Evolutionary conservation across 441 rosid species (phyloP), one percentile per base, ranked within the genome.

Genomic region (Eutrema salsugineum): DNA sequence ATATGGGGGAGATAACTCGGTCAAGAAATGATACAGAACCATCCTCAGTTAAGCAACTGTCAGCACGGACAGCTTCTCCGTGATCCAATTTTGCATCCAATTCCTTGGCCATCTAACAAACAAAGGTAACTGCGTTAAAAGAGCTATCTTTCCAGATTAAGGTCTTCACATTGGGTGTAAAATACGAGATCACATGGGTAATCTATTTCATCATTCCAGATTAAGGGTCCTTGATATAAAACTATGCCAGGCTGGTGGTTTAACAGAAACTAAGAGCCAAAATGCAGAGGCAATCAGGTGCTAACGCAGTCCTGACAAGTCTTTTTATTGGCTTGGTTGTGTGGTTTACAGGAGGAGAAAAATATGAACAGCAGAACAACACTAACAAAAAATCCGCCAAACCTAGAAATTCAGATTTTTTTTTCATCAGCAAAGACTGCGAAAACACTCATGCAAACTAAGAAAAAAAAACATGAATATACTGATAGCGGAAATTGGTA

Each of bases 51-150:
- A 3, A 53, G 81, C 98, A 93, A 81, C 94, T 96, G 39, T 68
- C 35, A 72, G 98, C 88, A 71, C 11, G 80, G 79, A 54, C 61
- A 75, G 97, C 98, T 82, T 85, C 97, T 73, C 88, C 91, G 79
- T 87, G 99, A 81, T 96, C 99, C 84, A 96, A 73, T 76, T 64
- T 84, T 46, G 88, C 97, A 86, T 96, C 99, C 88, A 96, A 81
- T 71, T 96, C 98, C 78, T 87, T 93, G 47, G 99, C 99, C 99
- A 96, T 93, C 99, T 96, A 83, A 67, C 59, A 71, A 72, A 77
- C 74, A 72, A 55, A 72, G 27, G 42, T 32, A 61, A 72, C 27
- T 11, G 22, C 10, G 2, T 72, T 38, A 77, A 66, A 58, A 28
- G 60, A 51, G 36, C 50, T 16, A 24, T 70, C 65, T 32, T 66